Percentiles rank a stretch among this genome's conserved stretches.
These are phyloP conservation scores for Candida neerlandica DNA, from an alignment of 1,139 yeast species.

Conservation along the genomic window DNA sequence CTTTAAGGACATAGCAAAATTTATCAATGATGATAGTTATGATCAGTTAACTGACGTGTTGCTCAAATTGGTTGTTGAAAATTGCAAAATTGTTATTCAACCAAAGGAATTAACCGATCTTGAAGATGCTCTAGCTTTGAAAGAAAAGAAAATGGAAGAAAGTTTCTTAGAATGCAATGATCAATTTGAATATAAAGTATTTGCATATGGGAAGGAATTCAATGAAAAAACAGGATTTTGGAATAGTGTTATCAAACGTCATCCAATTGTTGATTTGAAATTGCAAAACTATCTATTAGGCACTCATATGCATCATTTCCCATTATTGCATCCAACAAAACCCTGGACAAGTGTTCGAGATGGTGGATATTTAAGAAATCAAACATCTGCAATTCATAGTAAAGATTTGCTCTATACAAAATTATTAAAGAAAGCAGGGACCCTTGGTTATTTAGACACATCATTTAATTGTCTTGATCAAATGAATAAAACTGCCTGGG, in stretches of 20 bases:
- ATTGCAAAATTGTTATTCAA: constrained; percentile 22
- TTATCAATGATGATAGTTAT: constrained; percentile 9
- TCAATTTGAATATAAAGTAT: constrained; percentile 4
- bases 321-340: constrained; percentile 44
- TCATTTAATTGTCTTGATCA: constrained; percentile 33
- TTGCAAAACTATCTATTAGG: constrained; percentile 15
- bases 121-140: background rate
- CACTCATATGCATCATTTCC: constrained; percentile 21
- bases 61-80: constrained; percentile 22
- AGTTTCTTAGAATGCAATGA: background rate
- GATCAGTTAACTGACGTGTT: constrained; percentile 17
- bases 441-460: constrained; percentile 37
- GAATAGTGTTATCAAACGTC: constrained; percentile 19
- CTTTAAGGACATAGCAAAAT: constrained; percentile 7
- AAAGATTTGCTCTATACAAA: constrained; percentile 22
- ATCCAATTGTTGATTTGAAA: constrained; percentile 27
- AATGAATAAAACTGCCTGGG: constrained; percentile 39
- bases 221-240: background rate
- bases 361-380: constrained; percentile 39
- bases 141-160: background rate
- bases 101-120: constrained; percentile 14
- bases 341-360: constrained; percentile 35
- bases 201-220: background rate
- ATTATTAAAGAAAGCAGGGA: constrained; percentile 30
- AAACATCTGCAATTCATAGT: constrained; percentile 29